These are phyloP conservation scores for Aspergillus ustus DNA, from an alignment of 2,329 filamentous ascomycete species.

Conservation along the genomic window DNA sequence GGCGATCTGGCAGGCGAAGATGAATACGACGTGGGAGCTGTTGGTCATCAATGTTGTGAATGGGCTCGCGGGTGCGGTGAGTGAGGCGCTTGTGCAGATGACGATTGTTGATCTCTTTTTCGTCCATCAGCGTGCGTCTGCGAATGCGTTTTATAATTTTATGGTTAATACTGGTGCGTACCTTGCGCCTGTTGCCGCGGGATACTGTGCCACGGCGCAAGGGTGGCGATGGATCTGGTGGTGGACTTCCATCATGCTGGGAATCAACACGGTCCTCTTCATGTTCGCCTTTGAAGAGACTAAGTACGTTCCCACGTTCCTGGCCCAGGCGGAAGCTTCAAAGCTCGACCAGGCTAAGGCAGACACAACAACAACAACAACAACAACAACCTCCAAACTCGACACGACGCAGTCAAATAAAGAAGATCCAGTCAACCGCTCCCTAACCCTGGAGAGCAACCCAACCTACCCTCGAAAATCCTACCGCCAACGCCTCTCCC, in stretches of 20 bases:
- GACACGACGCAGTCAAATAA: not conserved
- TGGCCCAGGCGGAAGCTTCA: not conserved
- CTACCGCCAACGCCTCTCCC: not conserved
- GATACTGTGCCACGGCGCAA: constrained; percentile 42
- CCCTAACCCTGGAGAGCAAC: not conserved
- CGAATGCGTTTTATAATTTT: constrained; percentile 17
- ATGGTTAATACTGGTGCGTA: constrained; percentile 12
- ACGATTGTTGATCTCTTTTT: constrained; percentile 23
- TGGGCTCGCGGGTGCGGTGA: constrained; percentile 16
- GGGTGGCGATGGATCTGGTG: constrained; percentile 60
- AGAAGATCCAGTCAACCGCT: not conserved
- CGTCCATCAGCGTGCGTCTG: constrained; percentile 18
- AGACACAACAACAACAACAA: no score
- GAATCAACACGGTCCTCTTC: constrained; percentile 45
- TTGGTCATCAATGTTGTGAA: constrained; percentile 9
- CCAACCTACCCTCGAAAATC: not conserved
- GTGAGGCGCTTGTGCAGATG: constrained; percentile 21
- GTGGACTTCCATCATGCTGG: constrained; percentile 52
- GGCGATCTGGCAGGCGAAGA: not conserved
- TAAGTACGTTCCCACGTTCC: not conserved
- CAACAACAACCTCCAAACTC: no score
- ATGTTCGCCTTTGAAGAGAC: constrained; percentile 54
- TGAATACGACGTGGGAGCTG: not conserved
- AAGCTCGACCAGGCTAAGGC: no score
- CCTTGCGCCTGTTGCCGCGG: constrained; percentile 22